A percentile compares a stretch with the other conserved stretches of the same genome.
Evolutionary conservation across 805 yeast genomes (phyloP).

Genomic region (Metschnikowia proteae): DNA sequence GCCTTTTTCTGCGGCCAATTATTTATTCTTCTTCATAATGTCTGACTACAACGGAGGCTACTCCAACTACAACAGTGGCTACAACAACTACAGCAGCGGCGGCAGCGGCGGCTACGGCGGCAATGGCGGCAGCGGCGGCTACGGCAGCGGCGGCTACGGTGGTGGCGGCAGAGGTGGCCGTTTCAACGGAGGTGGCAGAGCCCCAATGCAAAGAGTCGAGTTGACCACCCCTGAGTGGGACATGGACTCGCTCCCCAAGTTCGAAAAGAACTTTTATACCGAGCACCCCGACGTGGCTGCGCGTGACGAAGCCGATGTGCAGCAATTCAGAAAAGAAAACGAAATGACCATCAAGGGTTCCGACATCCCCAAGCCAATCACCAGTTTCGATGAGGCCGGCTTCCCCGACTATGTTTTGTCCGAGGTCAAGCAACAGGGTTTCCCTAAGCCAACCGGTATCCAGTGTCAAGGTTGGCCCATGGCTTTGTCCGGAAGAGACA

Average conservation of each 20-base stretch:
- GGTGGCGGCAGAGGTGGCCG: slow-evolving; percentile 26
- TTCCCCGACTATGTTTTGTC: slow-evolving; percentile 90
- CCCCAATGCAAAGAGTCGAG: slow-evolving; percentile 43
- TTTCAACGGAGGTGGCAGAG: slow-evolving; percentile 26
- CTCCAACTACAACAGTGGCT: slow-evolving; percentile 7
- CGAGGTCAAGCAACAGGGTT: slow-evolving; percentile 89
- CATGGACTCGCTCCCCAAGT: slow-evolving; percentile 69
- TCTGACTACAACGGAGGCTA: slow-evolving; percentile 33
- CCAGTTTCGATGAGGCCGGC: slow-evolving; percentile 93
- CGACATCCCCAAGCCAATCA: slow-evolving; percentile 92
- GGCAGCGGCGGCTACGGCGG: slow-evolving; percentile 14
- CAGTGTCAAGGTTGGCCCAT: slow-evolving; percentile 99
- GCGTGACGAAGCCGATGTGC: slow-evolving; percentile 72
- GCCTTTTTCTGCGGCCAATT: background rate
- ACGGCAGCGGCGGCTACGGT: slow-evolving; percentile 31
- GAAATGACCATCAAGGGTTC: slow-evolving; percentile 84
- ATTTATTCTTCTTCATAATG: slow-evolving; percentile 9
- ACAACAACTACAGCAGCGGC: slow-evolving; percentile 12
- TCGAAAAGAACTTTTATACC: slow-evolving; percentile 90
- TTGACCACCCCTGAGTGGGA: slow-evolving; percentile 81
- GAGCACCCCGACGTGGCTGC: slow-evolving; percentile 77
- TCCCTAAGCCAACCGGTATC: slow-evolving; percentile 90
- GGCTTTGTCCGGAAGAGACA: slow-evolving; percentile 98
- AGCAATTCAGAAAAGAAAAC: slow-evolving; percentile 70
- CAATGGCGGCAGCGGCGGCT: slow-evolving; percentile 32